Evolutionary conservation across 768 basidiomycete genomes (phyloP), one percentile per base, ranked within the genome.

Genomic region (Tricholoma sp.): DNA sequence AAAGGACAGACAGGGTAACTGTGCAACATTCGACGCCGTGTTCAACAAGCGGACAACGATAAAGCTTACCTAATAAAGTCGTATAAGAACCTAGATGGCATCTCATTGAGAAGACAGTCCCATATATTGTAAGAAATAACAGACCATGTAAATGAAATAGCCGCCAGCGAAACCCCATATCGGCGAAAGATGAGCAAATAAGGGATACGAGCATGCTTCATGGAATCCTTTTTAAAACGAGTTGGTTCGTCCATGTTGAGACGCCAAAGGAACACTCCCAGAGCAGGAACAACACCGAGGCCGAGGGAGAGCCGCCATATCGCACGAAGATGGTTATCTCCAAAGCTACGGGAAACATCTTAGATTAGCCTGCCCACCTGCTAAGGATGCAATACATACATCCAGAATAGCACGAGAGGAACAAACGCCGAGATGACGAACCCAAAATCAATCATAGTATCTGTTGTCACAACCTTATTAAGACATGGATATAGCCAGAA

Each of bases 301-400:
- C 91, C 94, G 9, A 96, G 80, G 19, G 92, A 89, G 45, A 91
- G 64, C 52, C 94, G 85, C 93, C 93, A 96, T 4, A 92, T 88
- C 2, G 88, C 89, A 24, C 88, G 82, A 43, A 95, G 83, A 67
- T 94, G 93, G 59, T 89, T 72, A 41, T 81, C 64, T 31, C 91
- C 89, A 59, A 89, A 94, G 64, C 88, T 91, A 57, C 37, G 7
- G 9, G 5, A n/a, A 22, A 18, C 16, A 10, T 27, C 8, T 43
- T 8, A 11, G 27, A 7, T 32, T 46, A 56, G 18, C 9, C 29
- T 49, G 9, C 53, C 51, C 12, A 22, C 39, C 43, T n/a, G 35
- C 27, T 46, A 52, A 35, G 12, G 34, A 16, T 61, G 46, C n/a
- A 18, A 49, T 29, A 73, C 86, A 46, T 59, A 90, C 86, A 95